Conservation (phyloP, 2,329 filamentous ascomycete species). For the Juglanconis oblonga region DNA sequence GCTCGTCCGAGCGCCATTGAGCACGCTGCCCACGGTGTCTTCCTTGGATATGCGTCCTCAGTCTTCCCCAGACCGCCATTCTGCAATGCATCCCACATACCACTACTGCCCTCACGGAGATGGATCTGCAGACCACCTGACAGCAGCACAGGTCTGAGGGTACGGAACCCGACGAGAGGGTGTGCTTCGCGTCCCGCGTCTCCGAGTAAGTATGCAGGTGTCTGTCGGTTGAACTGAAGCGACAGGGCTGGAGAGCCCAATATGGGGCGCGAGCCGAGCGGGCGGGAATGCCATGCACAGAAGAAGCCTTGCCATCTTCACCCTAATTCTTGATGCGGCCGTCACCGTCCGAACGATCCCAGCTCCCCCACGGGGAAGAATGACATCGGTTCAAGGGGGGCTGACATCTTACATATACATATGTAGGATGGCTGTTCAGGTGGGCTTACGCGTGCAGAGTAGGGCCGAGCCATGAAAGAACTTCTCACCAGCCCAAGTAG, state of each 20-base stretch:
- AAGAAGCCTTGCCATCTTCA: background rate
- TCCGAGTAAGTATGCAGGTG: background rate
- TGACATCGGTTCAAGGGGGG: background rate
- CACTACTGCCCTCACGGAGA: background rate
- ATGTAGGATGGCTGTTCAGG: background rate
- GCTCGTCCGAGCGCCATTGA: background rate
- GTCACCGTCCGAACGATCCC: background rate
- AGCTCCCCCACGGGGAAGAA: background rate
- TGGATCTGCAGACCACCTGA: background rate
- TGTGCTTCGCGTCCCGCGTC: background rate
- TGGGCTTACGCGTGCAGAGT: background rate
- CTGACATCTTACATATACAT: background rate
- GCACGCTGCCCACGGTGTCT: background rate
- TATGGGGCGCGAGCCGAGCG: background rate
- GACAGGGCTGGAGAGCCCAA: no score
- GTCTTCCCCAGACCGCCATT: background rate
- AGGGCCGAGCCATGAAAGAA: no score
- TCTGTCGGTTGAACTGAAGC: background rate
- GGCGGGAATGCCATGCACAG: background rate
- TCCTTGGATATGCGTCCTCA: background rate
- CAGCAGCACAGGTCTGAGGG: background rate
- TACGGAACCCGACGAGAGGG: background rate
- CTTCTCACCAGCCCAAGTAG: no score
- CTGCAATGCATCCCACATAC: background rate
- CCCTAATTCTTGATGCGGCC: background rate